Base-by-base conservation (phyloP, 2,329 filamentous ascomycete species). In the Rosellinia necatrix region DNA sequence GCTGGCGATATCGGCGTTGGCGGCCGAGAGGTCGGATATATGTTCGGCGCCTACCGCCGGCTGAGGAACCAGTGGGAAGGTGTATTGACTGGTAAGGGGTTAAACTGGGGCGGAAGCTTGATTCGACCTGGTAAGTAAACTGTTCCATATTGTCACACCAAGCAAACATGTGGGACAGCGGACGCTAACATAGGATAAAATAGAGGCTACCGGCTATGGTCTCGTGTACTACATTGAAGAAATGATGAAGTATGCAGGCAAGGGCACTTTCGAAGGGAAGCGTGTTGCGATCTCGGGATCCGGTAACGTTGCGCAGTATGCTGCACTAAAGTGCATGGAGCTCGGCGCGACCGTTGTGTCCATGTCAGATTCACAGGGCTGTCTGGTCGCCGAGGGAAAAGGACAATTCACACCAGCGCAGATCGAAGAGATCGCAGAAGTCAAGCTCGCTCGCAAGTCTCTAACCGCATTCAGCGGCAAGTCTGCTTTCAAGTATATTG, bases 301-400 rank as follows among this genome's bases (percentile, higher is more conserved):
- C 57, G 94, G 94, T 66, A 99, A 99, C 80, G 94, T 97, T 52
- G 94, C 94, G 27, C 94, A 97, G 81, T 97, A 94, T 79, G 93
- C 93, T 27, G 94, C 93, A 0, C 88, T 97, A 67, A 97, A 97
- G 81, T 87, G 88, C 72, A 94, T 97, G 69, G 92, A 97, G 83
- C 91, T 97, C 67, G 94, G 94, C 69, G 94, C 88, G 62, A 93
- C 84, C 55, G 91, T 99, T 67, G 81, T 97, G 71, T 97, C 93
- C 37, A 86, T 99, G 54, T 96, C 92, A 68, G 94, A 97, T 83
- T 92, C 88, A 75, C 88, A 90, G 80, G 94, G 94, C 66, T 76
- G 88, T 59, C 82, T 97, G 62, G 81, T 97, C 71, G 87, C 91
- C 69, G 84, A 83, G 62, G 84, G 82, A 61, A 87, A 85, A 25